These are phyloP conservation scores for Aspergillus sclerotiicarbonarius DNA, from an alignment of 495 filamentous ascomycete genomes.

Conservation along the genomic window DNA sequence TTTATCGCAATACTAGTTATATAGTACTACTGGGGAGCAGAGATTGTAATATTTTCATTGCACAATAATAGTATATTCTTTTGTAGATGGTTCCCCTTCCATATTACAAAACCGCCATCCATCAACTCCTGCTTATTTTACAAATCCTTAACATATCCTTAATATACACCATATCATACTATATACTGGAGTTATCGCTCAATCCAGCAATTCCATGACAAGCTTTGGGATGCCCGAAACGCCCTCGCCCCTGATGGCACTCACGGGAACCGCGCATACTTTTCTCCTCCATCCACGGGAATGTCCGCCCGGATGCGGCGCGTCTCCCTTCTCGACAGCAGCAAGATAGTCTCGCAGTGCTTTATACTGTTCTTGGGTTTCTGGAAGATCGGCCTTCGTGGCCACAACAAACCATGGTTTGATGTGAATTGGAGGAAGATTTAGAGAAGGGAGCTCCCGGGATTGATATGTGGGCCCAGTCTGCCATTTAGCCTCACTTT, in stretches of 20 bases:
- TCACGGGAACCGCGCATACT: conserved; percentile 74
- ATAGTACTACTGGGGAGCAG: too few relatives aligned
- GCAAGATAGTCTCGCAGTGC: conserved; percentile 66
- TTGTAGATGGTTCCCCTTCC: too few relatives aligned
- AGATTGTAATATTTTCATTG: too few relatives aligned
- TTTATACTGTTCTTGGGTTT: conserved; percentile 74
- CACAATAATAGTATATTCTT: too few relatives aligned
- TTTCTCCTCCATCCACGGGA: conserved; percentile 64
- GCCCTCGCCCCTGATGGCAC: conserved; percentile 82
- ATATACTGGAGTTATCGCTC: neutral
- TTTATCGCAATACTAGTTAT: too few relatives aligned
- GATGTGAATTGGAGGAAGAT: conserved; percentile 63
- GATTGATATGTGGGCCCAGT: conserved; percentile 13
- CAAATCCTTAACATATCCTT: conserved; percentile 1
- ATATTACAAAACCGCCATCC: neutral
- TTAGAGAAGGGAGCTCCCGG: conserved; percentile 30
- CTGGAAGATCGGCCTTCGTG: conserved; percentile 84
- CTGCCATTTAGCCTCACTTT: conserved; percentile 7
- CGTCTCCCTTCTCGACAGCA: conserved; percentile 53
- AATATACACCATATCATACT: neutral
- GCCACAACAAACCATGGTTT: conserved; percentile 98
- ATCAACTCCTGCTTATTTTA: conserved; percentile 1
- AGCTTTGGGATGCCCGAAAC: conserved; percentile 74
- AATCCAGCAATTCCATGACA: conserved; percentile 70
- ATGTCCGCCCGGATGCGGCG: conserved; percentile 69